Evolutionary conservation across 768 basidiomycete genomes (phyloP).

Genomic region (Tephrocybe sp.): DNA sequence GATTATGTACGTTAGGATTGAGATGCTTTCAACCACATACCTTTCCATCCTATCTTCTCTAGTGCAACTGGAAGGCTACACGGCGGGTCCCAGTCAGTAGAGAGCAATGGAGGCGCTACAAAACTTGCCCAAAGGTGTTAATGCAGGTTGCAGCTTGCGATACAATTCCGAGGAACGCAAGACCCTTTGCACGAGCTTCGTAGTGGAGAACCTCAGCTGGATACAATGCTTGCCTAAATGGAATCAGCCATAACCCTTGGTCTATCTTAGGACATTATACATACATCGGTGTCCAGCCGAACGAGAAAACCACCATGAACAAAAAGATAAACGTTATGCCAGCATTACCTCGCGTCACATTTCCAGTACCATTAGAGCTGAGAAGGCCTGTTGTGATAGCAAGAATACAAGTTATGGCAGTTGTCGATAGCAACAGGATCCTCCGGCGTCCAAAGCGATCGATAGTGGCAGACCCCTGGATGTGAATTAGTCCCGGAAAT

Average conservation of each 20-base stretch:
- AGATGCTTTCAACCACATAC: constrained; percentile 19
- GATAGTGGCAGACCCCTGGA: constrained; percentile 41
- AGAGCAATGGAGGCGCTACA: background rate
- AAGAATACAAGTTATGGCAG: constrained; percentile 34
- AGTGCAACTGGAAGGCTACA: constrained; percentile 45
- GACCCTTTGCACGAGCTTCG: constrained; percentile 49
- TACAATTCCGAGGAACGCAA: constrained; percentile 46
- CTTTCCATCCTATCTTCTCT: constrained; percentile 44
- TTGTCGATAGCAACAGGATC: constrained; percentile 38
- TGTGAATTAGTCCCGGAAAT: background rate
- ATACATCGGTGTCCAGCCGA: constrained; percentile 56
- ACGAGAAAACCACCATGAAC: constrained; percentile 51
- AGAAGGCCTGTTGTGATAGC: constrained; percentile 47
- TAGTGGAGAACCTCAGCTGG: constrained; percentile 51
- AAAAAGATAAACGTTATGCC: constrained; percentile 51
- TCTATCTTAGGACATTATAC: constrained; percentile 6
- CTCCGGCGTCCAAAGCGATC: constrained; percentile 48
- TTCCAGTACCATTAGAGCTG: constrained; percentile 31
- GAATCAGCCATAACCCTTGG: constrained; percentile 1
- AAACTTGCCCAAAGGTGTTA: constrained; percentile 47
- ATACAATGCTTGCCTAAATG: constrained; percentile 46
- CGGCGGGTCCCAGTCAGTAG: background rate
- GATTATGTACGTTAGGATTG: background rate
- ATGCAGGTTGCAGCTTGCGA: constrained; percentile 41
- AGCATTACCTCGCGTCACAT: constrained; percentile 38